Conservation (phyloP, 768 basidiomycete species). For the Tricholoma matsutake region DNA sequence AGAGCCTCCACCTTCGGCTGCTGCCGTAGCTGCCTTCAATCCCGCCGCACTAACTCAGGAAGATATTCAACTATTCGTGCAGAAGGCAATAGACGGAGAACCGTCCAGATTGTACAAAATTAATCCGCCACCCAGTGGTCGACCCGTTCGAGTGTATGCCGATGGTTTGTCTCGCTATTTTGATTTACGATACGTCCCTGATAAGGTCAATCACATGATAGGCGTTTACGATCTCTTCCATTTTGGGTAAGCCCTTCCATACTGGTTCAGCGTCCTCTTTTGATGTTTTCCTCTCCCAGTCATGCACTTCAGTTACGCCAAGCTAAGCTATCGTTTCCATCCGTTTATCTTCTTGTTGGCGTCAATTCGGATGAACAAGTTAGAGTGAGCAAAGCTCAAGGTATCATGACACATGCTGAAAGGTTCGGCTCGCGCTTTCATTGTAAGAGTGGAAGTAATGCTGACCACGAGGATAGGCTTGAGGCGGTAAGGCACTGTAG, state of each 20-base stretch:
- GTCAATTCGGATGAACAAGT: conserved; percentile 90
- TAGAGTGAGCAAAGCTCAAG: conserved; percentile 69
- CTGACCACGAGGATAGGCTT: conserved; percentile 41
- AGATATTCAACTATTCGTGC: conserved; percentile 80
- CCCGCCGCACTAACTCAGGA: conserved; percentile 65
- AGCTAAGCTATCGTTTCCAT: conserved; percentile 90
- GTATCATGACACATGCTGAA: conserved; percentile 88
- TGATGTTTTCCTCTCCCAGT: conserved; percentile 36
- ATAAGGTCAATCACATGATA: conserved; percentile 31
- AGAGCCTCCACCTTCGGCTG: conserved; percentile 41
- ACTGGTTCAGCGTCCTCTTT: conserved; percentile 1
- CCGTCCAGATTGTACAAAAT: conserved; percentile 71
- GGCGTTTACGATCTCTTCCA: conserved; percentile 98
- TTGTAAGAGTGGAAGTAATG: background rate
- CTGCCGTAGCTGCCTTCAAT: conserved; percentile 45
- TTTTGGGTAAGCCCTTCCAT: conserved; percentile 63
- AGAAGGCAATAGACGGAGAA: conserved; percentile 71
- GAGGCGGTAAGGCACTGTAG: conserved; percentile 94
- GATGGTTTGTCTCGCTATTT: conserved; percentile 58
- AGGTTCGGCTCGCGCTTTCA: conserved; percentile 8
- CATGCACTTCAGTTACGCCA: conserved; percentile 96
- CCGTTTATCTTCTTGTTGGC: conserved; percentile 90
- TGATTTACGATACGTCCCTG: conserved; percentile 27
- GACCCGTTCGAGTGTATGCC: conserved; percentile 89
- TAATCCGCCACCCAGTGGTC: conserved; percentile 73